Percentiles rank a stretch among this genome's conserved stretches.
phyloP scores from a whole-genome alignment of 2,329 filamentous ascomycete species.

The Fusarium sp. region DNA sequence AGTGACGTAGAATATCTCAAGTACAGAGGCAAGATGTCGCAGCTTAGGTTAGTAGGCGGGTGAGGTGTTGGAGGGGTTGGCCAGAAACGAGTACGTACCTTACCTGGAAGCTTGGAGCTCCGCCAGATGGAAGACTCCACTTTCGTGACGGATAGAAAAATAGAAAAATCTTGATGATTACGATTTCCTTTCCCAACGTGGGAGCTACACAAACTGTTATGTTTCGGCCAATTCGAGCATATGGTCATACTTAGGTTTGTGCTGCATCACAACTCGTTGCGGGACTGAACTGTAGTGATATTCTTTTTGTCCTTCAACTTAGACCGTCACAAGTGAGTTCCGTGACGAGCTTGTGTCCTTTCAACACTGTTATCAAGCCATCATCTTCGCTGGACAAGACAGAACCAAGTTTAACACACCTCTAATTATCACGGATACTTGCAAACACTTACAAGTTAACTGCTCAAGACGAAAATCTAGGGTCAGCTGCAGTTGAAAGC shows the following conservation, averaged over 20 bases:
- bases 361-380: no score
- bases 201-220: neutral
- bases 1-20: conserved; percentile 41
- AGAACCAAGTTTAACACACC: neutral
- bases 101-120: conserved; percentile 23
- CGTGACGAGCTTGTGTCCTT: neutral
- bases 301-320: neutral
- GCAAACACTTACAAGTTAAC: neutral
- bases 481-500: neutral
- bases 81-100: conserved; percentile 20
- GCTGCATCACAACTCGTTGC: neutral
- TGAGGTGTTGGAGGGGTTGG: conserved; percentile 41
- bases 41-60: conserved; percentile 8
- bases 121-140: conserved; percentile 19
- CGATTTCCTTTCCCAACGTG: neutral
- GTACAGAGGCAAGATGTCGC: conserved; percentile 27
- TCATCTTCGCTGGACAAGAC: no score
- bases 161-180: conserved; percentile 2
- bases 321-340: neutral
- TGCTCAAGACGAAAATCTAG: neutral
- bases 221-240: neutral
- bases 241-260: no score
- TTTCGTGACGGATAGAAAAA: conserved; percentile 8
- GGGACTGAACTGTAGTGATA: neutral
- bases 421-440: no score